Conservation (phyloP, 192 early-diverging fungal genomes). For the Backusella westeae region DNA sequence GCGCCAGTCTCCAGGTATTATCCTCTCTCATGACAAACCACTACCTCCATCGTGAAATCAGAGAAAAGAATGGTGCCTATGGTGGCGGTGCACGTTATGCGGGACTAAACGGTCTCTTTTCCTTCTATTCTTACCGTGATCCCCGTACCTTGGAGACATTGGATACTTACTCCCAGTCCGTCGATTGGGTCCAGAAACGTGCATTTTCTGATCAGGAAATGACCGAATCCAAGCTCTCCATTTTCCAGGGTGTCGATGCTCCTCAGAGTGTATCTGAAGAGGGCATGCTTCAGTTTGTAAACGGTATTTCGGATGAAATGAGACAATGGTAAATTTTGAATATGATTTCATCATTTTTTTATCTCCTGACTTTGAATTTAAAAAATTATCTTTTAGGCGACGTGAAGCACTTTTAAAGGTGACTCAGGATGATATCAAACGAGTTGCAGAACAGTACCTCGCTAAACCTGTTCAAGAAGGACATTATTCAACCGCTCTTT, state of each 20-base stretch:
- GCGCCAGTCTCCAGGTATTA: conserved; percentile 73
- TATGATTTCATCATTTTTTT: not conserved
- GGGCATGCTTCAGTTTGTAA: conserved; percentile 77
- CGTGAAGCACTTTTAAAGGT: conserved; percentile 74
- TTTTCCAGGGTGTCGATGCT: conserved; percentile 83
- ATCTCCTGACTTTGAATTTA: not conserved
- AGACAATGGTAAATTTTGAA: conserved; percentile 60
- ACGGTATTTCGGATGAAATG: conserved; percentile 82
- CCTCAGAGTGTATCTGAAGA: conserved; percentile 84
- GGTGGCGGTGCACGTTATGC: conserved; percentile 84
- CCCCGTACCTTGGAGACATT: conserved; percentile 75
- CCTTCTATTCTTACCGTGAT: conserved; percentile 93
- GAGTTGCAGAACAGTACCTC: conserved; percentile 52
- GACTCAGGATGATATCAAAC: conserved; percentile 64
- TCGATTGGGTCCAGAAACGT: conserved; percentile 65
- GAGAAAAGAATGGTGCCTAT: conserved; percentile 97
- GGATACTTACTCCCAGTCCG: conserved; percentile 59
- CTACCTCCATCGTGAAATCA: conserved; percentile 94
- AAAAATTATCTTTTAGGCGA: conserved; percentile 44
- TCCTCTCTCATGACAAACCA: conserved; percentile 82
- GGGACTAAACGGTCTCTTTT: conserved; percentile 75
- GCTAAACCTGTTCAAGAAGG: not conserved
- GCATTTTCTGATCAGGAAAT: conserved; percentile 63
- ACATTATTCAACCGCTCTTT: conserved; percentile 40
- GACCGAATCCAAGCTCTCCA: conserved; percentile 87